Conservation (phyloP, 805 yeast species). For the Saccharomycopsis lassenensis region DNA sequence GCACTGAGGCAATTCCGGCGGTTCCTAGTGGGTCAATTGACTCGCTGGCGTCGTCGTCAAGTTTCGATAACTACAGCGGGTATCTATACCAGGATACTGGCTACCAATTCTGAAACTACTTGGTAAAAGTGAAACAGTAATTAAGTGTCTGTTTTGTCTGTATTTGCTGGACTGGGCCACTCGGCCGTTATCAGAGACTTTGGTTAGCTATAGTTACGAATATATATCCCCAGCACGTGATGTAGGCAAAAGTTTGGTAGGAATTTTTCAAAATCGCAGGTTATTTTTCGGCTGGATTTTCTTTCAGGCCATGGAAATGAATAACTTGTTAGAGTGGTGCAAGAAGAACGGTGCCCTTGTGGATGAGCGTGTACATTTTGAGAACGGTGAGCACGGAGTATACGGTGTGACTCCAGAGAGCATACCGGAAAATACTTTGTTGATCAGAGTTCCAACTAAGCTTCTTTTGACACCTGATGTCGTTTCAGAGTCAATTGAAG, state of each 20-base stretch:
- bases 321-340: conserved; percentile 27
- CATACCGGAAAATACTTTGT: too few species aligned
- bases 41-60: neutral
- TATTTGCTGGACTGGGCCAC: neutral
- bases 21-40: neutral
- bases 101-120: neutral
- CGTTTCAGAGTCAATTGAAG: conserved; percentile 25
- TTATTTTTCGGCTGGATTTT: neutral
- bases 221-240: neutral
- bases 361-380: conserved; percentile 26
- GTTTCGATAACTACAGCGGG: too few species aligned
- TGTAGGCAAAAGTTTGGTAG: too few species aligned
- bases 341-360: conserved; percentile 28
- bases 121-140: too few species aligned
- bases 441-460: conserved; percentile 30
- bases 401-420: too few species aligned
- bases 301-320: neutral
- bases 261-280: neutral
- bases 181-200: neutral
- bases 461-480: conserved; percentile 28
- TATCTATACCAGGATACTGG: too few species aligned
- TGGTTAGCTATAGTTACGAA: neutral
- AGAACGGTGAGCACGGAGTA: conserved; percentile 9
- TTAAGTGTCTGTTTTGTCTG: neutral
- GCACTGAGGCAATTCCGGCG: neutral